Conservation (phyloP, 2,329 filamentous ascomycete species). For the Biscogniauxia mediterranea region DNA sequence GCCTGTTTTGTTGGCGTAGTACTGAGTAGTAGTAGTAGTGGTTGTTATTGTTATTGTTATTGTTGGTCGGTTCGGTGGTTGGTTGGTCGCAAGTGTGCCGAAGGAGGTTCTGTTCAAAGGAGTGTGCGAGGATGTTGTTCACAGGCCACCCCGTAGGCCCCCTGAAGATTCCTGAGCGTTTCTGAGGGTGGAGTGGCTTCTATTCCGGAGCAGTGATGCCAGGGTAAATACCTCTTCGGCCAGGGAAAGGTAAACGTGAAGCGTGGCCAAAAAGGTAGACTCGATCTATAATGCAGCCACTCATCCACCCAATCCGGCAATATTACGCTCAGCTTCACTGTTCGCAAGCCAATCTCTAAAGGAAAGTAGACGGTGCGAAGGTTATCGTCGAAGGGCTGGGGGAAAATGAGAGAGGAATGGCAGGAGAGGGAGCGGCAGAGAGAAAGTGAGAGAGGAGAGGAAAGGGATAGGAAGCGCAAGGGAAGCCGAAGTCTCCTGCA, state of each 20-base stretch:
- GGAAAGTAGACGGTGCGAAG: background rate
- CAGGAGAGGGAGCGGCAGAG: too few relatives aligned
- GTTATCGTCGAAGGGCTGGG: background rate
- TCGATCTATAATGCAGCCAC: background rate
- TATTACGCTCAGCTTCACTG: background rate
- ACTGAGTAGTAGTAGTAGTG: too few relatives aligned
- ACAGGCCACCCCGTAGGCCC: conserved; percentile 1
- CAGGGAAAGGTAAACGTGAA: background rate
- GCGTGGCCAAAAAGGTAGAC: background rate
- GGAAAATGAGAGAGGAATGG: too few relatives aligned
- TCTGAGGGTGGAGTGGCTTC: background rate
- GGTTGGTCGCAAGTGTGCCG: background rate
- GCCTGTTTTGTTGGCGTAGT: too few relatives aligned
- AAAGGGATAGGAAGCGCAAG: background rate
- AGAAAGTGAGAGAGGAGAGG: background rate
- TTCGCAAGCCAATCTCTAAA: background rate
- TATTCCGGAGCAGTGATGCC: background rate
- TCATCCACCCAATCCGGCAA: background rate
- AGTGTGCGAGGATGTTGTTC: conserved; percentile 8
- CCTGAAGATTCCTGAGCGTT: background rate
- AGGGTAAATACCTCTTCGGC: background rate
- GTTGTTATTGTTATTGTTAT: too few relatives aligned
- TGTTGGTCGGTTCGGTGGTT: background rate
- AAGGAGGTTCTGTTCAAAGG: conserved; percentile 4
- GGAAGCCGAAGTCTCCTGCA: background rate